Percentiles rank a stretch among this genome's conserved stretches.
These are phyloP conservation scores for Thermothielavioides terrestris DNA, from an alignment of 495 filamentous ascomycete genomes.

Conservation along the genomic window DNA sequence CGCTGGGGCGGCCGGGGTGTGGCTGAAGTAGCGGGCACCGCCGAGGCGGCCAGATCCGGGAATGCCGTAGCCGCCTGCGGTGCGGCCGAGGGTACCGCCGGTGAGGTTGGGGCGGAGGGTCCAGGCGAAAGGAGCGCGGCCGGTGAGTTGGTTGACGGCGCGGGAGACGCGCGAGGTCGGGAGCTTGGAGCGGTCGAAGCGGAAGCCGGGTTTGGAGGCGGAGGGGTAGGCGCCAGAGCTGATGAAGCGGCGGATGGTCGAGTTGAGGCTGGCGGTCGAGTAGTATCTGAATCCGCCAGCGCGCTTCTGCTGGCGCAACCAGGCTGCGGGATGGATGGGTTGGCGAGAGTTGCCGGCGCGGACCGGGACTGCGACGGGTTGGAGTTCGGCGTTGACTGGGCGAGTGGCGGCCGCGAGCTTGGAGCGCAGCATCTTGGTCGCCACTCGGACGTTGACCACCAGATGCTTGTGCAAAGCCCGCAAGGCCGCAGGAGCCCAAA, in stretches of 20 bases:
- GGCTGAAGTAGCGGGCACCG: constrained; percentile 80
- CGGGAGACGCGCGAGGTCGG: constrained; percentile 57
- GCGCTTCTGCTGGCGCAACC: constrained; percentile 62
- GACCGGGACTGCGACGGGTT: constrained; percentile 41
- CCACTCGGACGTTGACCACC: constrained; percentile 50
- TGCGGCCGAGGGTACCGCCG: constrained; percentile 74
- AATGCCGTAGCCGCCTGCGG: constrained; percentile 76
- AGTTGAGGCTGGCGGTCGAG: constrained; percentile 54
- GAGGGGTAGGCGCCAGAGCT: constrained; percentile 40
- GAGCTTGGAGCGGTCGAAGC: constrained; percentile 55
- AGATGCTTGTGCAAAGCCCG: constrained; percentile 61
- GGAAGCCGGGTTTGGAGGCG: constrained; percentile 23
- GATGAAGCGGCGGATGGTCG: constrained; percentile 52
- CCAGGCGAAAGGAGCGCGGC: constrained; percentile 78
- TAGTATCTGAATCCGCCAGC: constrained; percentile 51
- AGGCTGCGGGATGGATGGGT: constrained; percentile 62
- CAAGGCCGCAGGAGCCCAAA: constrained; percentile 62
- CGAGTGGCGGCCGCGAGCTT: constrained; percentile 50
- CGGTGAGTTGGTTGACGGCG: constrained; percentile 56
- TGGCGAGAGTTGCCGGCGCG: constrained; percentile 48
- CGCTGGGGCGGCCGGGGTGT: constrained; percentile 71
- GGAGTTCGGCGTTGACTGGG: constrained; percentile 39
- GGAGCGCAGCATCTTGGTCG: constrained; percentile 39
- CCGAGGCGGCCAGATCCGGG: constrained; percentile 60
- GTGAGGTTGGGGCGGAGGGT: constrained; percentile 88